These are phyloP conservation scores for Kwoniella europaea DNA, from an alignment of 768 basidiomycete genomes.

Conservation along the genomic window DNA sequence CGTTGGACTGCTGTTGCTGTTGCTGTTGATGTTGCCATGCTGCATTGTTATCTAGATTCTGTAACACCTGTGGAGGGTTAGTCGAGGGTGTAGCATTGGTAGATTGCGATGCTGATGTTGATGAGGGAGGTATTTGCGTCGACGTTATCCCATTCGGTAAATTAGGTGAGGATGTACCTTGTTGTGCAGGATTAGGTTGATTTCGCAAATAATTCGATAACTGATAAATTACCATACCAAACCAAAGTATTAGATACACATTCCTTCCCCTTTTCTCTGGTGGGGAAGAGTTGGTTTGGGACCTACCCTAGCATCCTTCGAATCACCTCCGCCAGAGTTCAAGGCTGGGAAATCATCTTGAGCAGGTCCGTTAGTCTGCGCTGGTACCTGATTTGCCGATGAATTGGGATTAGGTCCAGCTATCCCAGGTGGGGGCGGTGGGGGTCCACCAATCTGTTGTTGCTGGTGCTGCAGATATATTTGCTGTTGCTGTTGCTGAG, in stretches of 20 bases:
- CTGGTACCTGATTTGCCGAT: constrained; percentile 23
- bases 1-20: constrained; percentile 29
- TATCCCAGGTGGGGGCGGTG: constrained; percentile 50
- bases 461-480: constrained; percentile 42
- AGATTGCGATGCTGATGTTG: constrained; percentile 31
- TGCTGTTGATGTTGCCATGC: constrained; percentile 34
- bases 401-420: constrained; percentile 26
- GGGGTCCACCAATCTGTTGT: constrained; percentile 30
- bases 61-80: constrained; percentile 26
- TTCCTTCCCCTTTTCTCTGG: neutral
- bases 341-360: constrained; percentile 53
- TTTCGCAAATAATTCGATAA: constrained; percentile 42
- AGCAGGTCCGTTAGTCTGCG: constrained; percentile 27
- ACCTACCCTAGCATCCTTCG: constrained; percentile 43
- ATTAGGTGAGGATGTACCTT: constrained; percentile 32
- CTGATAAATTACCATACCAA: constrained; percentile 13
- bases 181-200: constrained; percentile 27
- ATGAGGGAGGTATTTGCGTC: constrained; percentile 12
- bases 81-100: constrained; percentile 48
- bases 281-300: neutral
- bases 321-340: constrained; percentile 28
- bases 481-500: constrained; percentile 43
- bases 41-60: constrained; percentile 14
- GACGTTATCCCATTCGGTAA: constrained; percentile 21
- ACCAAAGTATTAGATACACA: neutral